Evolutionary conservation across 139 green algal species (phyloP).

Genomic region (Nannochloris sp.): DNA sequence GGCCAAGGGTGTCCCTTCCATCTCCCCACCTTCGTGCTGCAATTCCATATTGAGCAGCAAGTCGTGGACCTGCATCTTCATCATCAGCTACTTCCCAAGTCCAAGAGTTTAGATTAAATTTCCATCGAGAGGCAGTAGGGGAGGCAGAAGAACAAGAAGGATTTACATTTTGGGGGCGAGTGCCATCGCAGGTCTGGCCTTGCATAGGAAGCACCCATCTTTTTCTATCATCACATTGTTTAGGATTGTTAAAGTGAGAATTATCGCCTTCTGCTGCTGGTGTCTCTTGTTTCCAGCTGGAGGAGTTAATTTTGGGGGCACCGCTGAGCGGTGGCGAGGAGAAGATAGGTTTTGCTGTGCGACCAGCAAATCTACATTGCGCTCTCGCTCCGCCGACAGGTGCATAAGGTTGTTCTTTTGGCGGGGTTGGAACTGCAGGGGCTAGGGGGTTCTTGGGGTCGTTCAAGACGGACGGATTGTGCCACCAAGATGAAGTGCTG

Average conservation of each 20-base stretch:
- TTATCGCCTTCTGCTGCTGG: no score
- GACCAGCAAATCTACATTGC: constrained; percentile 24
- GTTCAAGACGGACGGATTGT: no score
- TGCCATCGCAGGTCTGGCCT: background rate
- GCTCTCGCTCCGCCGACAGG: constrained; percentile 11
- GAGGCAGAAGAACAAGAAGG: no score
- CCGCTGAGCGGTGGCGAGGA: background rate
- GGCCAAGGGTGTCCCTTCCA: constrained; percentile 13
- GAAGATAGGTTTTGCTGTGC: constrained; percentile 21
- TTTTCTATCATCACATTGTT: no score
- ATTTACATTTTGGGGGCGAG: no score
- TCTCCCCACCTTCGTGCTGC: constrained; percentile 27
- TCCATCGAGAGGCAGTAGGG: background rate
- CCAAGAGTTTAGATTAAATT: background rate
- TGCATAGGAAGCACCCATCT: background rate
- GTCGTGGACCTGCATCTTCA: background rate
- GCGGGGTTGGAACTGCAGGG: background rate
- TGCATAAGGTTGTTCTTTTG: background rate
- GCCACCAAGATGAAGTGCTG: no score
- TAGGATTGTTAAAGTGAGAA: no score
- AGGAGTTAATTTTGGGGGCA: no score
- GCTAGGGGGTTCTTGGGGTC: no score
- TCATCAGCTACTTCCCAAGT: background rate
- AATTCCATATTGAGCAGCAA: constrained; percentile 6
- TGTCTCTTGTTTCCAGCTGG: no score